A percentile compares a stretch with the other conserved stretches of the same genome.
Conservation (phyloP, 371 early-diverging fungal species). For the Haplosporangium sp. region DNA sequence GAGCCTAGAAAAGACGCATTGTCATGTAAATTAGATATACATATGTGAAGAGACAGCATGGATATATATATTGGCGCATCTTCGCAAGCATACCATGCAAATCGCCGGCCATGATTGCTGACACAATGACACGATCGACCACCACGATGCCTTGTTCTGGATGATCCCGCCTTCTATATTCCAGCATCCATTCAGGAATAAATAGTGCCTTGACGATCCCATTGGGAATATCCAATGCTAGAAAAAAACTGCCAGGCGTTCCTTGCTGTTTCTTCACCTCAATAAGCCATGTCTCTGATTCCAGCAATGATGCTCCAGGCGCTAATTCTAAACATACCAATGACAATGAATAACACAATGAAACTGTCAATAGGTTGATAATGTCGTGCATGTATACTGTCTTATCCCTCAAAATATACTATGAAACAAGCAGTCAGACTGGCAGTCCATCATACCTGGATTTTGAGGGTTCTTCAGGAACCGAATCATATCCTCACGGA, state of each 20-base stretch:
- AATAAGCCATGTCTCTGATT: conserved; percentile 42
- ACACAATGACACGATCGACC: conserved; percentile 19
- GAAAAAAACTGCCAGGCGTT: conserved; percentile 25
- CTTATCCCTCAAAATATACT: not conserved
- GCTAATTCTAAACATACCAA: conserved; percentile 9
- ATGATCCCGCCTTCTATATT: conserved; percentile 6
- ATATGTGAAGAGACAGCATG: not conserved
- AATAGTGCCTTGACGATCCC: conserved; percentile 33
- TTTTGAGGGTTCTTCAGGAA: conserved; percentile 28
- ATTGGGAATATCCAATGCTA: conserved; percentile 35
- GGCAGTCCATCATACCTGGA: conserved; percentile 22
- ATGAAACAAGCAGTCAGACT: not conserved
- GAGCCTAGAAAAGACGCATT: conserved; percentile 11
- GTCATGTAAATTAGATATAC: not conserved
- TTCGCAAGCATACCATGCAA: conserved; percentile 14
- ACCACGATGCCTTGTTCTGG: conserved; percentile 24
- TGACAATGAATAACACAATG: not conserved
- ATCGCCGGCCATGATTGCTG: conserved; percentile 38
- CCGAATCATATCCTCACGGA: conserved; percentile 17
- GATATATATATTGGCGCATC: not conserved
- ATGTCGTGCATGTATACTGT: too few species aligned
- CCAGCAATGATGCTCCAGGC: conserved; percentile 6
- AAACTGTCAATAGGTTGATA: too few species aligned
- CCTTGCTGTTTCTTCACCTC: conserved; percentile 34
- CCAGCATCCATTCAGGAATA: conserved; percentile 35